Evolutionary conservation across 2,329 filamentous ascomycete genomes (phyloP).

Genomic region (Alternaria triticina): DNA sequence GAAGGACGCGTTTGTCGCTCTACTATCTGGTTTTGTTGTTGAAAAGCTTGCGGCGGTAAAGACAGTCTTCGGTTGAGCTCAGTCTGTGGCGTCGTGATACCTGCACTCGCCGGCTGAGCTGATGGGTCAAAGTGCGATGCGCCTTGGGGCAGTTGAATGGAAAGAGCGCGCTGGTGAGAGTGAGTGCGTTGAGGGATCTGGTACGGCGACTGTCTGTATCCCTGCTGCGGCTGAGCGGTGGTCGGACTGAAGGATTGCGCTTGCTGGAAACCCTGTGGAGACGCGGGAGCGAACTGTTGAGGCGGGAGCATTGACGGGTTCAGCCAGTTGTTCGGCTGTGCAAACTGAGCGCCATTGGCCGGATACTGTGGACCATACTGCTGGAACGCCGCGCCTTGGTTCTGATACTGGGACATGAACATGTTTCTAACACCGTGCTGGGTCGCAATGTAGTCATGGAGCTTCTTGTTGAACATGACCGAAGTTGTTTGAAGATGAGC

Average conservation of each 20-base stretch:
- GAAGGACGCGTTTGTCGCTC: conserved; percentile 22
- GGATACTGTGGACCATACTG: conserved; percentile 25
- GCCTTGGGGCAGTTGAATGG: conserved; percentile 52
- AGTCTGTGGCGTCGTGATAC: conserved; percentile 26
- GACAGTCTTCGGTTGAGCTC: conserved; percentile 52
- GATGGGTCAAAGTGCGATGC: conserved; percentile 37
- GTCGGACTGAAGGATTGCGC: conserved; percentile 26
- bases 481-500: conserved; percentile 67
- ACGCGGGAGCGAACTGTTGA: conserved; percentile 40
- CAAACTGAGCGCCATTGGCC: conserved; percentile 28
- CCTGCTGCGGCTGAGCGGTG: conserved; percentile 33
- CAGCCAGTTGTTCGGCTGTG: conserved; percentile 33
- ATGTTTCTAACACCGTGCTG: conserved; percentile 63
- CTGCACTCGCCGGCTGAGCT: conserved; percentile 22
- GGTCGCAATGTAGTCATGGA: conserved; percentile 65
- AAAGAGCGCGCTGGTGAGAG: conserved; percentile 53
- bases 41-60: conserved; percentile 45
- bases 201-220: conserved; percentile 55
- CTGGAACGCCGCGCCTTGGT: conserved; percentile 16
- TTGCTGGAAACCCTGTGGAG: conserved; percentile 31
- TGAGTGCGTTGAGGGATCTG: conserved; percentile 50
- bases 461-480: conserved; percentile 65
- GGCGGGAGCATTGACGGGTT: conserved; percentile 44
- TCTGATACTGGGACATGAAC: conserved; percentile 41
- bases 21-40: conserved; percentile 23